phyloP scores from a whole-genome alignment of 2,329 filamentous ascomycete genomes.

The Phialophora verrucosa region DNA sequence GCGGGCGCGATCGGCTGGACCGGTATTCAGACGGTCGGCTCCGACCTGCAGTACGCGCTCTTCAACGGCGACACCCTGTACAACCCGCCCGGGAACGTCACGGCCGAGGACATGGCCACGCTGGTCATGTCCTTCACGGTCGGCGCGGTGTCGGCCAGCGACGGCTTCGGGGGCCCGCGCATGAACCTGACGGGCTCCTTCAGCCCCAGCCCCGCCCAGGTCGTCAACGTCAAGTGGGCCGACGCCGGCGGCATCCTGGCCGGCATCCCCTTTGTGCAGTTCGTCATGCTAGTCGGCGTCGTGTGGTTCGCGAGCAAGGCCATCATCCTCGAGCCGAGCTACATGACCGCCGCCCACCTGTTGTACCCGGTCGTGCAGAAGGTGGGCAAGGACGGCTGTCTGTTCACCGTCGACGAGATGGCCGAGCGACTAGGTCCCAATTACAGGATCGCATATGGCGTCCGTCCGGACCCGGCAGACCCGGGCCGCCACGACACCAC shows the following conservation, averaged over 20 bases:
- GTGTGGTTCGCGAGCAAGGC: conserved; percentile 31
- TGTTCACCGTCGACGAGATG: conserved; percentile 29
- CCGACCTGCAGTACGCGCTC: conserved; percentile 17
- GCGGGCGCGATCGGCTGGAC: conserved; percentile 31
- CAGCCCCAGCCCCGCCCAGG: conserved; percentile 78
- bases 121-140: conserved; percentile 25
- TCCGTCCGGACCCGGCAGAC: conserved; percentile 23
- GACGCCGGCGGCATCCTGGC: conserved; percentile 25
- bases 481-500: conserved; percentile 23
- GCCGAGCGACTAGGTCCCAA: conserved; percentile 6
- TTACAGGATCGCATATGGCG: conserved; percentile 28
- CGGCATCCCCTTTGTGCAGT: conserved; percentile 30
- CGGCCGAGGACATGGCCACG: conserved; percentile 9
- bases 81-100: conserved; percentile 14
- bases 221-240: conserved; percentile 77
- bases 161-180: conserved; percentile 13
- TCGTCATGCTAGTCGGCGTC: conserved; percentile 30
- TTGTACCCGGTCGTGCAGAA: conserved; percentile 27
- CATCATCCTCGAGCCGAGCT: conserved; percentile 32
- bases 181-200: conserved; percentile 71
- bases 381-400: conserved; percentile 26
- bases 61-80: conserved; percentile 21
- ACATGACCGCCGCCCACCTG: conserved; percentile 30
- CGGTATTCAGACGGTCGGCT: conserved; percentile 16
- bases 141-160: conserved; percentile 22